Conservation (phyloP, 192 early-diverging fungal species). For the Mortierella claussenii region DNA sequence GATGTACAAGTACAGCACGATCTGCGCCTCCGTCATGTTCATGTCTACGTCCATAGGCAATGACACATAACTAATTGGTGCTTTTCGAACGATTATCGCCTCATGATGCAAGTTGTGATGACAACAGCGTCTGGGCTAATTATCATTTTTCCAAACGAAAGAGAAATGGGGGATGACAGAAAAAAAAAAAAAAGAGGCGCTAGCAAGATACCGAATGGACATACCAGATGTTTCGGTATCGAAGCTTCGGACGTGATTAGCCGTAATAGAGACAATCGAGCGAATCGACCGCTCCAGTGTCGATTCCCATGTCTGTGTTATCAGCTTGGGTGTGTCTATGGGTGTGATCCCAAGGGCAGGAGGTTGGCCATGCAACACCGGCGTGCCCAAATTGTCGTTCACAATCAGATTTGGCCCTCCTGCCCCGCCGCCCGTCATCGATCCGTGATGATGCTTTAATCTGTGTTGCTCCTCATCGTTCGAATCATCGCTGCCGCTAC, state of each 20-base stretch:
- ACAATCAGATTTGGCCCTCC: slow-evolving; percentile 13
- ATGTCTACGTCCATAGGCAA: no score
- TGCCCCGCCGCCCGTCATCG: slow-evolving; percentile 12
- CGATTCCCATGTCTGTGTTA: slow-evolving; percentile 67
- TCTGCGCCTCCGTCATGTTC: no score
- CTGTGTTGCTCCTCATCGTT: slow-evolving; percentile 9
- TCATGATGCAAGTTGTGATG: neutral
- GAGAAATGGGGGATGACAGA: neutral
- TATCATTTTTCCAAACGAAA: neutral
- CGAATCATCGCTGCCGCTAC: neutral
- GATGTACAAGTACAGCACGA: no score
- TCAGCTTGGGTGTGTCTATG: slow-evolving; percentile 24
- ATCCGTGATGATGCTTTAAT: slow-evolving; percentile 21
- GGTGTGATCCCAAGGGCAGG: neutral
- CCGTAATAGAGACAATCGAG: slow-evolving; percentile 83
- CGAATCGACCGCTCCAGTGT: slow-evolving; percentile 77
- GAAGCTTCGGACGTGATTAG: slow-evolving; percentile 80
- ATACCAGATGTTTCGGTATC: slow-evolving; percentile 83
- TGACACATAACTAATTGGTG: no score
- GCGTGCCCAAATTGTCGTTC: neutral
- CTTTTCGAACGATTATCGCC: no score
- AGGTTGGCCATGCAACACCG: neutral
- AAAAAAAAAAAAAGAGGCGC: neutral
- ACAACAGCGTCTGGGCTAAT: neutral
- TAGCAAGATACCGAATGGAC: slow-evolving; percentile 1